Evolutionary conservation across 345 rosid genomes (phyloP).

Genomic region (Brassica nigra): DNA sequence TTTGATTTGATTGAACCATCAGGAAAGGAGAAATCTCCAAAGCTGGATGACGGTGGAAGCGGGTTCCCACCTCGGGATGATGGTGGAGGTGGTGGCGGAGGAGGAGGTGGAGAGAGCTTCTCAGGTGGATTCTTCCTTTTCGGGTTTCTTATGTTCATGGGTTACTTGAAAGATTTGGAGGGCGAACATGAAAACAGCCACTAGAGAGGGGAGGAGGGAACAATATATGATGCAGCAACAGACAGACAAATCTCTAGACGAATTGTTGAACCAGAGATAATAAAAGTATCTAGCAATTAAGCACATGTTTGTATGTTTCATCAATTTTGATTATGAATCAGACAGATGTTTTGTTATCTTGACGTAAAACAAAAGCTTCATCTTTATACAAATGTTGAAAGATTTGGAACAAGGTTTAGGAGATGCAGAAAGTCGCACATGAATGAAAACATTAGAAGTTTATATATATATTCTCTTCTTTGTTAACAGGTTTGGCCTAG

Average conservation of each 20-base stretch:
- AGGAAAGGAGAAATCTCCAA: constrained; percentile 60
- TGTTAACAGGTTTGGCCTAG: background rate
- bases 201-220: background rate
- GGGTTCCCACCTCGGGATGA: constrained; percentile 76
- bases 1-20: constrained; percentile 17
- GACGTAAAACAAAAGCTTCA: constrained; percentile 8
- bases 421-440: constrained; percentile 3
- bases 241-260: constrained; percentile 3
- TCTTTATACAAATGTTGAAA: constrained; percentile 2
- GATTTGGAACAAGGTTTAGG: background rate
- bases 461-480: background rate
- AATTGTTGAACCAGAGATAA: background rate
- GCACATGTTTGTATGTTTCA: constrained; percentile 8
- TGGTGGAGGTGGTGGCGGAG: constrained; percentile 76
- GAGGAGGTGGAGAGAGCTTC: constrained; percentile 81
- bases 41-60: constrained; percentile 78
- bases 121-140: constrained; percentile 91
- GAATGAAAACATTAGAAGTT: too few relatives aligned
- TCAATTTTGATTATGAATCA: constrained; percentile 6
- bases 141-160: constrained; percentile 80
- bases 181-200: constrained; percentile 50
- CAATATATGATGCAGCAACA: constrained; percentile 1
- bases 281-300: background rate
- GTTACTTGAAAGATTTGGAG: constrained; percentile 79
- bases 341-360: background rate